Base-by-base conservation (phyloP, 352 stramenopile species). In the Aphanomyces stellatus region DNA sequence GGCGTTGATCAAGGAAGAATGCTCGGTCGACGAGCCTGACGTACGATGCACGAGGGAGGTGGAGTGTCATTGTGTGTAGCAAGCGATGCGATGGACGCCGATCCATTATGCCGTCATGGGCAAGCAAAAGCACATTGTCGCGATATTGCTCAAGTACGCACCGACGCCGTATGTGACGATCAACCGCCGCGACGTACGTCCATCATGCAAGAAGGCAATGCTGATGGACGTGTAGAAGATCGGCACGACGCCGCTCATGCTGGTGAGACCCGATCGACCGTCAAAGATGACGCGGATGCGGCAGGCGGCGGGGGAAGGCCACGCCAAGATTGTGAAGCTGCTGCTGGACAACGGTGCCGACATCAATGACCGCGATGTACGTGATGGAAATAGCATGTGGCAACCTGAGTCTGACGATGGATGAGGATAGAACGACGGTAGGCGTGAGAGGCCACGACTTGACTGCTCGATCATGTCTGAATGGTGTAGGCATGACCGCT, bases 41-140 rank as follows among this genome's bases (percentile, higher is more conserved):
- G 82, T 88, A 65, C 25, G 78, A 79, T 25, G 10, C 28, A 22
- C 6, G 4, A 49, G 30, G 13, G 0, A 7, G 49, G 61, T 15
- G 17, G 4, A 67, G 30, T 6, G 34, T 33, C 48, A 28, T 13
- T 55, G 2, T 42, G 24, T 1, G 6, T 27, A 92, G 84, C 65
- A 88, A 24, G 84, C 90, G 51, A 90, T 88, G 79, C 76, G 78
- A 10, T 92, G 81, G 84, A 92, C 80, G n/a, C 81, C 81, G 0
- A 66, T 92, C 30, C 84, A 92, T 51, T 90, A 85, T 30, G 81
- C 84, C 5, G 75, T 86, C n/a, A 89, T 92, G 80, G 81, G 81
- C 48, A 81, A 79, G 25, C 79, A 90, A 31, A 78, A 82, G 53
- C 69, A 70, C 5, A 79, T 88, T 37, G 81, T 74, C 1, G 69